phyloP scores from a whole-genome alignment of 257 asterid genomes.

The Solanum neorickii region DNA sequence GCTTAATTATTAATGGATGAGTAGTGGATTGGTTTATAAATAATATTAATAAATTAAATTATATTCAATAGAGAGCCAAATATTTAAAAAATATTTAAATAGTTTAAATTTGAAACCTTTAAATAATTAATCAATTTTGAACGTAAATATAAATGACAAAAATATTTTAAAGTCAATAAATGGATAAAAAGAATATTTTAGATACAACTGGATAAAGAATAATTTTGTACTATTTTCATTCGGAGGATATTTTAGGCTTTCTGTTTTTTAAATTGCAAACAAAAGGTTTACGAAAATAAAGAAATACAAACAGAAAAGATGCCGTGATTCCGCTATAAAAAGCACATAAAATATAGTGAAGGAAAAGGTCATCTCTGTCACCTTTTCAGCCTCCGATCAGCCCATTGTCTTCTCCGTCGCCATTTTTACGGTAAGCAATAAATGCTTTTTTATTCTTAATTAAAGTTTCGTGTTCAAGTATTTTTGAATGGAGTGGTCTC shows the following conservation, averaged over 20 bases:
- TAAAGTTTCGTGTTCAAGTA: neutral
- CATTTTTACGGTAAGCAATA: neutral
- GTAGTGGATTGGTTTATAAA: too few relatives aligned
- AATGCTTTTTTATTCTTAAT: neutral
- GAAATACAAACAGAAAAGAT: neutral
- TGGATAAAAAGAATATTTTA: rapidly evolving
- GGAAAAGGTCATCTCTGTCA: neutral
- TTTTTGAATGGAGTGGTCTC: neutral
- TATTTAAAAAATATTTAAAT: too few relatives aligned
- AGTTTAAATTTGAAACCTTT: too few relatives aligned
- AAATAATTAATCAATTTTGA: too few relatives aligned
- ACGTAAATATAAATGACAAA: too few relatives aligned
- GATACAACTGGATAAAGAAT: too few relatives aligned
- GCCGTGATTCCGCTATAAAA: neutral
- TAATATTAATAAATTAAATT: too few relatives aligned
- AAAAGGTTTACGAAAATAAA: neutral
- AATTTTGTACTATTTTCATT: too few relatives aligned
- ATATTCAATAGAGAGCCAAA: too few relatives aligned
- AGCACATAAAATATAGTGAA: neutral
- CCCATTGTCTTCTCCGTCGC: neutral
- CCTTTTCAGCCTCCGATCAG: neutral
- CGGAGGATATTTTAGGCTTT: too few relatives aligned
- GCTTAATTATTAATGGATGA: too few relatives aligned
- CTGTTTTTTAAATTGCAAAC: neutral
- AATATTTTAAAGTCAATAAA: too few relatives aligned